Evolutionary conservation across 2,329 filamentous ascomycete species (phyloP), one percentile per base, ranked within the genome.

Genomic region (Scolecobasidium constrictum): DNA sequence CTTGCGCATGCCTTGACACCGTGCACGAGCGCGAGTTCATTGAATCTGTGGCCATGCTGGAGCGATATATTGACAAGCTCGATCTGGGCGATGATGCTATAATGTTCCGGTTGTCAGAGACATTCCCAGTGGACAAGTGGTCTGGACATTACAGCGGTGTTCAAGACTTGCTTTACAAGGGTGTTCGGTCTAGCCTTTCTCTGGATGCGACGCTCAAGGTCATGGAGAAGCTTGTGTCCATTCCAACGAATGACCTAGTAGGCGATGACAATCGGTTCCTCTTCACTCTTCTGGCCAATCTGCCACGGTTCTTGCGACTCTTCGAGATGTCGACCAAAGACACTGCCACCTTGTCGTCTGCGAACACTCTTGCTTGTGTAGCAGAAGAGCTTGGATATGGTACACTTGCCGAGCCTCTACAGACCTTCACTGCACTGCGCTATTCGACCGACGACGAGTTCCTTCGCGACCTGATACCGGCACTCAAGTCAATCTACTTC

Each of bases 11-110:
- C 57, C 67, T 98, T 16, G 88, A 96, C 55, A 96, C 92, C 0
- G 94, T 96, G 55, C 94, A 96, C 50, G 93, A 98, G 62, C 77
- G 82, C 17, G 92, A 98, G 56, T 98, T 94, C 49, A 75, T 92
- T 48, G 92, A 95, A 57, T 87, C 85, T 17, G 69, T 95, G 11
- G 81, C 84, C 41, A 95, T 98, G 84, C 72, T 98, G 7, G 84
- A 94, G 46, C 83, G 84, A 54, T 78, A 94, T 26, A 65, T 98
- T 17, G 75, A 78, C 50, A 94, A 92, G 58, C 68, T 96, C 17
- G 84, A 98, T 58, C 73, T 98, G 35, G 73, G 75, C 36, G 78
- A 83, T 47, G 71, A 78, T 0, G 72, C 66, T 26, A 77, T 93
- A 3, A 72, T 90, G 31, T 70, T 75, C 17, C 66, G 83, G 36